Percentiles rank a stretch among this genome's conserved stretches.
phyloP scores from a whole-genome alignment of 192 early-diverging fungal species.

The Geosiphon pyriformis region DNA sequence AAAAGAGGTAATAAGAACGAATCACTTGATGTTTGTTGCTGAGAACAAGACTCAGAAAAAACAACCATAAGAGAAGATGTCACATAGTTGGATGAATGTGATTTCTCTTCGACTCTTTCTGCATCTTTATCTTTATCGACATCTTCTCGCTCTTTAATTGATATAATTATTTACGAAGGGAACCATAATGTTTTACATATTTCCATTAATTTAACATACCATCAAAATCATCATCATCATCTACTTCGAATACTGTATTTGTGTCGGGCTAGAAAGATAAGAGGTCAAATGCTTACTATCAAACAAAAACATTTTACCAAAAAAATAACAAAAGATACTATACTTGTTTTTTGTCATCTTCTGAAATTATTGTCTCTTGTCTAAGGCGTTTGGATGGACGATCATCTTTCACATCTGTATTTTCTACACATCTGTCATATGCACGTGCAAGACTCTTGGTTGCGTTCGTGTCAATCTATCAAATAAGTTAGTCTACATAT shows the following conservation, averaged over 20 bases:
- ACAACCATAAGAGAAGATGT: too few species aligned
- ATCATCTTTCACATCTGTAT: conserved; percentile 15
- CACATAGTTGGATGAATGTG: too few species aligned
- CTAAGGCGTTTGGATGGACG: conserved; percentile 12
- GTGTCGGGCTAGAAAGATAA: conserved; percentile 8
- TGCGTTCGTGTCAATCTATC: conserved; percentile 3
- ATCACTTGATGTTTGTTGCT: too few species aligned
- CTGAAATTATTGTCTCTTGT: conserved; percentile 17
- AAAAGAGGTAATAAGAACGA: too few species aligned
- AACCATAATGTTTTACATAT: too few species aligned
- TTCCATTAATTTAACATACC: conserved; percentile 13
- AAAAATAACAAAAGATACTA: conserved; percentile 8
- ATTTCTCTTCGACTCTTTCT: too few species aligned
- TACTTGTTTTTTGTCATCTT: conserved; percentile 17
- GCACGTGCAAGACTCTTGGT: conserved; percentile 6
- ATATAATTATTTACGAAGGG: too few species aligned
- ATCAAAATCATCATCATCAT: conserved; percentile 22
- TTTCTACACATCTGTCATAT: conserved; percentile 8
- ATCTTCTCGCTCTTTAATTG: too few species aligned
- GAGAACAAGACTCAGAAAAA: too few species aligned
- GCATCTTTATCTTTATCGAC: too few species aligned
- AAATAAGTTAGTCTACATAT: conserved; percentile 16
- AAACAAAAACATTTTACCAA: background rate
- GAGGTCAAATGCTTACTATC: conserved; percentile 6
- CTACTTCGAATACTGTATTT: conserved; percentile 16